phyloP scores from a whole-genome alignment of 2,329 filamentous ascomycete genomes.

The Xylaria sp. region DNA sequence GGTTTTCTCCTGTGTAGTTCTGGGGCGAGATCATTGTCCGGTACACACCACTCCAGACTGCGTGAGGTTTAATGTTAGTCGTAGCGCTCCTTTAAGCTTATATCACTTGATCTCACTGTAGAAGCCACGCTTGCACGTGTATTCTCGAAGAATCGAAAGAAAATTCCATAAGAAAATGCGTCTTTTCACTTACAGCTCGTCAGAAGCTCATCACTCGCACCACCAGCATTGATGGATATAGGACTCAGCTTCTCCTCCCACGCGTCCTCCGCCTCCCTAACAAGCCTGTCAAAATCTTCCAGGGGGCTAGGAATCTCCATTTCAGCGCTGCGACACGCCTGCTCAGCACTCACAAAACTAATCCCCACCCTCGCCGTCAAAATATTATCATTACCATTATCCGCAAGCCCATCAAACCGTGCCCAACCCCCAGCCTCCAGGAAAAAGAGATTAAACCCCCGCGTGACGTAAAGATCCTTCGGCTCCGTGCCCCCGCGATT shows the following conservation, averaged over 20 bases:
- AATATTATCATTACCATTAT: too few relatives aligned
- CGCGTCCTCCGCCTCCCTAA: conserved; percentile 54
- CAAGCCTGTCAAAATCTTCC: conserved; percentile 61
- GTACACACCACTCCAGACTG: conserved; percentile 66
- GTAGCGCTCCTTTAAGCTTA: neutral
- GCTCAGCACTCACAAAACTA: conserved; percentile 65
- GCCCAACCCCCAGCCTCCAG: conserved; percentile 60
- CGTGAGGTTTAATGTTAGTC: conserved; percentile 2
- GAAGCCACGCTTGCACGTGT: too few relatives aligned
- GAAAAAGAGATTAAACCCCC: conserved; percentile 51
- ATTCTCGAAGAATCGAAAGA: neutral
- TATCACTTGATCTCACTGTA: too few relatives aligned
- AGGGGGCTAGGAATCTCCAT: conserved; percentile 64
- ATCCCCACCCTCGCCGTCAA: conserved; percentile 66
- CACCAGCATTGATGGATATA: conserved; percentile 55
- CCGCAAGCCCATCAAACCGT: conserved; percentile 53
- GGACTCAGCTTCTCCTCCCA: conserved; percentile 64
- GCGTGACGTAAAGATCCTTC: conserved; percentile 45
- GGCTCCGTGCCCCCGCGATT: conserved; percentile 47
- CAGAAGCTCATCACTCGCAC: conserved; percentile 57
- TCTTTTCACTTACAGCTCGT: conserved; percentile 47
- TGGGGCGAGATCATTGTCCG: conserved; percentile 67
- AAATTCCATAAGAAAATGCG: neutral
- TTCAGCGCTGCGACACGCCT: conserved; percentile 68
- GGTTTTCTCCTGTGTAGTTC: conserved; percentile 70